A percentile compares a stretch with the other conserved stretches of the same genome.
Conservation (phyloP, 768 basidiomycete species). For the Termitomyces sp. region DNA sequence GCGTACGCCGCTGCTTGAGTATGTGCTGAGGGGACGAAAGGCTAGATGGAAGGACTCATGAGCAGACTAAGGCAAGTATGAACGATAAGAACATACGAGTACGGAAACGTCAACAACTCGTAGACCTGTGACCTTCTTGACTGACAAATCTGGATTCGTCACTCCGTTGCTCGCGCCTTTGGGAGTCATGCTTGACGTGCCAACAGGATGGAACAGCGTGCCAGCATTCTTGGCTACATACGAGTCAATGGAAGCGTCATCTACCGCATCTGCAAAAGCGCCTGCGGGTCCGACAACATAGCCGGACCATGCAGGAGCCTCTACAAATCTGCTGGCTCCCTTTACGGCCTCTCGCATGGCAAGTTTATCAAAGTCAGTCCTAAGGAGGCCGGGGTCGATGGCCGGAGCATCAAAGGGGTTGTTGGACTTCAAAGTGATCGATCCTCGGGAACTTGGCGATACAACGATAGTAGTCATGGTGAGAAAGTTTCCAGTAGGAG, state of each 20-base stretch:
- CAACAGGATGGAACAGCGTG: constrained; percentile 19
- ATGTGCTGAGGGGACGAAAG: constrained; percentile 14
- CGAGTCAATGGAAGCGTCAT: constrained; percentile 19
- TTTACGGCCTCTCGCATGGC: constrained; percentile 20
- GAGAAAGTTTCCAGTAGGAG: constrained; percentile 12
- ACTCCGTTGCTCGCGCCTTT: constrained; percentile 21
- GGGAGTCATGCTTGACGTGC: constrained; percentile 22
- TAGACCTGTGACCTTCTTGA: constrained; percentile 25
- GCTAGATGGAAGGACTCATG: constrained; percentile 7
- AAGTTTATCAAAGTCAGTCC: constrained; percentile 18
- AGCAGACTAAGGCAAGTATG: background rate
- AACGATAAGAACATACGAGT: constrained; percentile 17
- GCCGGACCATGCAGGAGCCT: constrained; percentile 16
- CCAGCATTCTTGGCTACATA: constrained; percentile 17
- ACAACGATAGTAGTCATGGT: constrained; percentile 10
- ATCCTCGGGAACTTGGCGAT: constrained; percentile 17
- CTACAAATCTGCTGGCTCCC: constrained; percentile 10
- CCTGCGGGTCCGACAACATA: constrained; percentile 11
- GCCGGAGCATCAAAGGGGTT: constrained; percentile 36
- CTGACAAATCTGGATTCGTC: constrained; percentile 24
- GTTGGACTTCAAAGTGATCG: constrained; percentile 28
- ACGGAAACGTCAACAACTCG: constrained; percentile 31
- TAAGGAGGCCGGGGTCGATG: constrained; percentile 43
- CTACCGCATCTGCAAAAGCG: constrained; percentile 1
- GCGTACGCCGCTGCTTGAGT: constrained; percentile 12